Base-by-base conservation (phyloP, 176 grass and related monocot genomes). In the Phragmites australis region DNA sequence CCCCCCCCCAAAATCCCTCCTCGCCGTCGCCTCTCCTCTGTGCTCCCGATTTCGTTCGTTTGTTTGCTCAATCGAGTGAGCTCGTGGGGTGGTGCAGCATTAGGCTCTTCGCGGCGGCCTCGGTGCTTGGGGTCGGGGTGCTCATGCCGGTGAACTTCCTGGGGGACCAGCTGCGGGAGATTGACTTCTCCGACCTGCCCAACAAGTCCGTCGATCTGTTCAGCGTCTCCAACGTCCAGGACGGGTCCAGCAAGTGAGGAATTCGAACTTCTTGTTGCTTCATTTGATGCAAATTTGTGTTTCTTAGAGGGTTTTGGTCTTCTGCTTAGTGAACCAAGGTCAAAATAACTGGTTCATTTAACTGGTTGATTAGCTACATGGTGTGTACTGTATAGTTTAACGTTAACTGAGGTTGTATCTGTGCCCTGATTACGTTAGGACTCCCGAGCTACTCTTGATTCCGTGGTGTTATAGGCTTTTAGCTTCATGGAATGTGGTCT, bases 221-320 rank as follows among this genome's bases (percentile, higher is more conserved):
- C 84, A 99, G 88, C 25, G 78, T 99, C 72, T 99, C 96, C n/a
- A 99, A 99, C 84, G 92, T 99, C 49, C 9, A 91, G 19, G 84
- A 99, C 65, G 79, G 84, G n/a, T 99, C 96, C 46, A 93, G 86
- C 8, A 89, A 83, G 96, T 99, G 68, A 87, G 76, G 69, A 63
- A 49, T 50, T 26, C 26, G 8, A 19, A 21, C 25, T 34, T 68
- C 3, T 27, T 65, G 17, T 39, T 81, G 40, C 54, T 57, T 63
- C 68, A 45, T 79, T 27, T n/a, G 27, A 4, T 40, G 29, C 27
- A 1, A 9, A 42, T 55, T 64, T 66, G n/a, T n/a, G n/a, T n/a
- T n/a, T n/a, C n/a, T 62, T 47, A 42, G 29, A 34, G 65, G 37
- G 14, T 19, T 71, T 59, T 48, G 6, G 18, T 8, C 19, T 19